phyloP scores from a whole-genome alignment of 257 asterid genomes.

The Marsdenia floribunda region DNA sequence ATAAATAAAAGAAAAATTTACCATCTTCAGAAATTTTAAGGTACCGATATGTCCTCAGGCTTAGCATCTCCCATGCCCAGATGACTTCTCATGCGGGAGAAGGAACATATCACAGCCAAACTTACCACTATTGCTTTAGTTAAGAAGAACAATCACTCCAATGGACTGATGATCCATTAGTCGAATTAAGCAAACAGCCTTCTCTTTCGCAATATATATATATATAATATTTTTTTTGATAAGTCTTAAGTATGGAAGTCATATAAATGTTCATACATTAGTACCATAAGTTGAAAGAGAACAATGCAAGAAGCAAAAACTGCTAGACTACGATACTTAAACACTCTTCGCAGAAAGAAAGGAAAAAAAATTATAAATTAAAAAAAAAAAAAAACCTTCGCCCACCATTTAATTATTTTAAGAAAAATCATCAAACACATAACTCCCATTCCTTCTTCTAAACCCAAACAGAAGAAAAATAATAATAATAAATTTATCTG shows the following conservation, averaged over 20 bases:
- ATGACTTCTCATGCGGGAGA: constrained; percentile 80
- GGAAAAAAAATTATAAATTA: no score
- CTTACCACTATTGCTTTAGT: constrained; percentile 64
- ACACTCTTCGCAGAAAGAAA: not conserved
- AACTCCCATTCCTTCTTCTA: not conserved
- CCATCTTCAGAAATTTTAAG: constrained; percentile 91
- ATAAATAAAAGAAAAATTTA: constrained; percentile 21
- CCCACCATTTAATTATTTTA: not conserved
- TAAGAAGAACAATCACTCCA: constrained; percentile 37
- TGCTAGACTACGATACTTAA: not conserved
- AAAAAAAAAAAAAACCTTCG: not conserved
- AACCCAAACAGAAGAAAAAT: not conserved
- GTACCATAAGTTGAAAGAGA: not conserved
- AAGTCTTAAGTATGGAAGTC: no score
- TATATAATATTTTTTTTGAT: not conserved
- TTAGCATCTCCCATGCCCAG: constrained; percentile 64
- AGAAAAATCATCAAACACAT: not conserved
- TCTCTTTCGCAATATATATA: not conserved
- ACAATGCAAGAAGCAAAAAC: not conserved
- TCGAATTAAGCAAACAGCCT: not conserved
- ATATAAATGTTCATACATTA: not conserved
- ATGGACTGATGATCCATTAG: not conserved
- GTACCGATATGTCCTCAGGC: constrained; percentile 65
- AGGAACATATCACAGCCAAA: constrained; percentile 73
- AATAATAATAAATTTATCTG: not conserved